phyloP scores from a whole-genome alignment of 139 green algal genomes.

The Deuterostichococcus epilithicus region DNA sequence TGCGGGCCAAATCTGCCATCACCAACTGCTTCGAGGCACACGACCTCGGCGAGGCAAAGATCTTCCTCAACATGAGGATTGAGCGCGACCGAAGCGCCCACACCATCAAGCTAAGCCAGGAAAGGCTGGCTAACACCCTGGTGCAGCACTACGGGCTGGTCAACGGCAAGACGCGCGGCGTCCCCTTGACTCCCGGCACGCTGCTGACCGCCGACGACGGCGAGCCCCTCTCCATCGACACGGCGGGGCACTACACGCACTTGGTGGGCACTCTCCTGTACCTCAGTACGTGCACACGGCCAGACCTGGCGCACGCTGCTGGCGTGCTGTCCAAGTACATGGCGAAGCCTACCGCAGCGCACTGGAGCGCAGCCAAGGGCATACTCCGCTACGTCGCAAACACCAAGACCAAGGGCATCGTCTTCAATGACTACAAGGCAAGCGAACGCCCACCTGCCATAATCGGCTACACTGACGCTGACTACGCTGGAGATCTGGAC shows the following conservation, averaged over 20 bases:
- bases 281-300: conserved; percentile 24
- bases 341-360: conserved; percentile 20
- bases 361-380: conserved; percentile 36
- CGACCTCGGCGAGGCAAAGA: too few relatives aligned
- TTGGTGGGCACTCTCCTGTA: conserved; percentile 32
- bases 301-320: conserved; percentile 40
- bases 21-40: too few relatives aligned
- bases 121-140: conserved; percentile 3
- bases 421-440: too few relatives aligned
- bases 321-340: conserved; percentile 36
- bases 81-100: conserved; percentile 11
- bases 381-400: too few relatives aligned
- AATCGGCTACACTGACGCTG: conserved; percentile 39
- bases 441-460: conserved; percentile 7
- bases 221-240: conserved; percentile 4
- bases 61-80: conserved; percentile 26
- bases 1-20: too few relatives aligned
- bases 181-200: conserved; percentile 8
- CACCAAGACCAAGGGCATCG: conserved; percentile 9
- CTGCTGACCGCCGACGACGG: conserved; percentile 9
- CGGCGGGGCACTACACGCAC: conserved; percentile 11
- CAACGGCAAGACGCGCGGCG: neutral
- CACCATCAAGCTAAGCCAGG: conserved; percentile 24
- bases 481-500: conserved; percentile 32
- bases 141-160: conserved; percentile 18